phyloP scores from a whole-genome alignment of 73 alveolate species.

The Effrenium voratum region DNA sequence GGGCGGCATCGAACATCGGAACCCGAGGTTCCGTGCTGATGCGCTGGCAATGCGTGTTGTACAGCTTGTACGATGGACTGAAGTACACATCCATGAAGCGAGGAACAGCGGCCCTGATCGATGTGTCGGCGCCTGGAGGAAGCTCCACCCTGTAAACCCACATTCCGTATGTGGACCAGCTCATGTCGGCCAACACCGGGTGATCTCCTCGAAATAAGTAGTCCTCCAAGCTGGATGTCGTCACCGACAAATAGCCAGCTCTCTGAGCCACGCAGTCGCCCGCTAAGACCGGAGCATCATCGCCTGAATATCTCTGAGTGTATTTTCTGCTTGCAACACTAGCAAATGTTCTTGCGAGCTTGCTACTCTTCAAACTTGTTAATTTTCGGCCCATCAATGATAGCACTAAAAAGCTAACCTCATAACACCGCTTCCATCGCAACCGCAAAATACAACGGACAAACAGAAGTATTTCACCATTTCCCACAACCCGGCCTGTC shows the following conservation, averaged over 20 bases:
- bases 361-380: no score
- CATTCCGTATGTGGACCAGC: conserved; percentile 49
- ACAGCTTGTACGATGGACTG: conserved; percentile 11
- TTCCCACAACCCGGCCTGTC: no score
- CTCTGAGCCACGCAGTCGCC: no score
- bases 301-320: no score
- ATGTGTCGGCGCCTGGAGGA: neutral
- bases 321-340: no score
- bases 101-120: neutral
- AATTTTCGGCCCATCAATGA: no score
- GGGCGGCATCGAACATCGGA: conserved; percentile 42
- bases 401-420: no score
- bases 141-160: conserved; percentile 45
- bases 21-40: conserved; percentile 41
- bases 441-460: no score
- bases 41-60: neutral
- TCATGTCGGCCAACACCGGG: conserved; percentile 10
- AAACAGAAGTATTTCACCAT: no score
- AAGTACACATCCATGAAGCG: conserved; percentile 21
- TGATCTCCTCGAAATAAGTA: conserved; percentile 30
- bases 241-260: neutral
- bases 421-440: no score
- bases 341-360: no score
- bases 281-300: neutral
- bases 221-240: conserved; percentile 25